phyloP scores from a whole-genome alignment of 768 basidiomycete species.

The Leccinum barrowsii region DNA sequence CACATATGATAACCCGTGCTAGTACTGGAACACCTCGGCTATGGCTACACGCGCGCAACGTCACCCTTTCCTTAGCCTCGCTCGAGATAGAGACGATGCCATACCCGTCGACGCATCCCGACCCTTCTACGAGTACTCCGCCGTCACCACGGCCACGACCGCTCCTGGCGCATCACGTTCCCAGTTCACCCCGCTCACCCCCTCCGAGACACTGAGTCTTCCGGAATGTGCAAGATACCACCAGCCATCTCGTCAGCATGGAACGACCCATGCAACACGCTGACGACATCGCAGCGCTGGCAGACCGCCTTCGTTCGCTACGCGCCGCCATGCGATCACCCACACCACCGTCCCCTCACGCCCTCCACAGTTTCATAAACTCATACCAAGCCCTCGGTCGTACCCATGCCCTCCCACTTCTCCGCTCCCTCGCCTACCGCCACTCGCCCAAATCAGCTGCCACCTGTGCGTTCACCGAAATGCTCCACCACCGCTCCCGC shows the following conservation, averaged over 20 bases:
- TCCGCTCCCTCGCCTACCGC: neutral
- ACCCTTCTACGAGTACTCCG: conserved; percentile 33
- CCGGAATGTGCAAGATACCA: too few species aligned
- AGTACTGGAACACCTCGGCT: conserved; percentile 10
- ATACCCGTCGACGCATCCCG: conserved; percentile 31
- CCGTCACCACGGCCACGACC: conserved; percentile 9
- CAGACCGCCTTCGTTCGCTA: conserved; percentile 24
- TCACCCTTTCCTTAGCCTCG: conserved; percentile 15
- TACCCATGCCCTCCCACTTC: too few species aligned
- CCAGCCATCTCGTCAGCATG: too few species aligned
- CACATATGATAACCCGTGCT: neutral
- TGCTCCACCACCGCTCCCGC: too few species aligned
- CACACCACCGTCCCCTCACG: conserved; percentile 19
- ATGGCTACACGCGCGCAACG: conserved; percentile 19
- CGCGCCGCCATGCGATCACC: conserved; percentile 12
- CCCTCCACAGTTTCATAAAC: conserved; percentile 11
- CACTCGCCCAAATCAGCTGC: conserved; percentile 22
- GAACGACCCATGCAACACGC: too few species aligned
- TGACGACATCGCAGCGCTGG: conserved; percentile 12
- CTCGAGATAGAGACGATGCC: conserved; percentile 33
- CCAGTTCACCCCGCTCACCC: conserved; percentile 21
- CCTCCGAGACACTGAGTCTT: conserved; percentile 27
- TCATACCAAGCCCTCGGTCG: too few species aligned
- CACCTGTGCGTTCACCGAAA: too few species aligned
- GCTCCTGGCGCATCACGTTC: neutral